phyloP scores from a whole-genome alignment of 768 basidiomycete genomes.

The Pulveroboletus sp. region DNA sequence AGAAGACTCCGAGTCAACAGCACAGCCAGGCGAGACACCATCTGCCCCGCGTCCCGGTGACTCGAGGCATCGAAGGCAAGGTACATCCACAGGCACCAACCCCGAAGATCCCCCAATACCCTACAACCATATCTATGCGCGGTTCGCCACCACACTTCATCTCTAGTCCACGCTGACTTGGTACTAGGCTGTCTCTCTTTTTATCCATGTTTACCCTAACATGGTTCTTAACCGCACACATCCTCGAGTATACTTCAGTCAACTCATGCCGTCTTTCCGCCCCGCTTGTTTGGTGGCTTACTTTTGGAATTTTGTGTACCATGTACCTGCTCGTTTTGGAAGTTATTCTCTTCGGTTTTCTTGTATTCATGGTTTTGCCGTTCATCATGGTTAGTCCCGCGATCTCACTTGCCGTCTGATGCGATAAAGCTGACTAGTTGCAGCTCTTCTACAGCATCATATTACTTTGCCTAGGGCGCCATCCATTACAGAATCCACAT shows the following conservation, averaged over 20 bases:
- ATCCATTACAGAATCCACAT: constrained; percentile 71
- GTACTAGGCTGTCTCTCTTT: constrained; percentile 51
- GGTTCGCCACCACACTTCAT: constrained; percentile 15
- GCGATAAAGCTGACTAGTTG: constrained; percentile 5
- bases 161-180: constrained; percentile 13
- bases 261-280: constrained; percentile 69
- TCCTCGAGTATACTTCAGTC: constrained; percentile 74
- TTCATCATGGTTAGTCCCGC: constrained; percentile 64
- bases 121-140: constrained; percentile 27
- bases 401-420: neutral
- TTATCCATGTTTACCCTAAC: constrained; percentile 69
- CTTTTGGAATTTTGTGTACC: constrained; percentile 74
- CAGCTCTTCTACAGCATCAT: constrained; percentile 78
- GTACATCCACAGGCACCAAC: constrained; percentile 15
- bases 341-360: constrained; percentile 68
- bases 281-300: constrained; percentile 86
- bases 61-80: constrained; percentile 16
- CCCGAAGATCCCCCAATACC: constrained; percentile 25
- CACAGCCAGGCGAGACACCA: constrained; percentile 23
- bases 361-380: constrained; percentile 78
- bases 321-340: constrained; percentile 76
- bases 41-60: constrained; percentile 10
- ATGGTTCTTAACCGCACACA: constrained; percentile 83
- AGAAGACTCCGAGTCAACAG: constrained; percentile 29
- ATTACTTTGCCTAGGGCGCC: constrained; percentile 75